Percentiles rank a stretch among this genome's conserved stretches.
phyloP scores from a whole-genome alignment of 2,329 filamentous ascomycete species.

The Alternaria ethzedia region DNA sequence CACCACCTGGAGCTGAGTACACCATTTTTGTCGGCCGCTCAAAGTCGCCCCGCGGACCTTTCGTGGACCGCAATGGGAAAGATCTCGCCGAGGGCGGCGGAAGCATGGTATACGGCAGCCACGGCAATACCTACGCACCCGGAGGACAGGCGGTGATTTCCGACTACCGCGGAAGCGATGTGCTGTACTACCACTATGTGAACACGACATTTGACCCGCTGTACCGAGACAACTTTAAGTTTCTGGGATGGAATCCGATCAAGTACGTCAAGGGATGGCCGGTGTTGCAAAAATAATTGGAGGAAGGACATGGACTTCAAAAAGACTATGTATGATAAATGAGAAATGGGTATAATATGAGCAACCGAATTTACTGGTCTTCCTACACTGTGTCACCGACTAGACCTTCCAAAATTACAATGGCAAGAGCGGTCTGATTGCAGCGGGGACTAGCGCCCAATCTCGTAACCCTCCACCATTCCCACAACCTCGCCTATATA shows the following conservation, averaged over 20 bases:
- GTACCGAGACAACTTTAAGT: background rate
- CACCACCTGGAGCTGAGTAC: conserved; percentile 61
- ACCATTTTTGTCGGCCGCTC: conserved; percentile 67
- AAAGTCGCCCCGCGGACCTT: conserved; percentile 56
- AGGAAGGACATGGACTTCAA: background rate
- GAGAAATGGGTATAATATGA: background rate
- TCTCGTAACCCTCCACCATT: fast-evolving
- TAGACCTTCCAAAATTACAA: too few relatives aligned
- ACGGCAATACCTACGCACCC: conserved; percentile 46
- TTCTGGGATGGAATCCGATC: background rate
- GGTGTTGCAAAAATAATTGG: background rate
- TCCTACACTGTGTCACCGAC: background rate
- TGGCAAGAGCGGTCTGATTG: background rate
- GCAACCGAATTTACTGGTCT: background rate
- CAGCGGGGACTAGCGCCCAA: background rate
- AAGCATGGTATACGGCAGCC: conserved; percentile 62
- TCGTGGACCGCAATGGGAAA: conserved; percentile 41
- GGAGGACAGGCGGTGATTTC: conserved; percentile 25
- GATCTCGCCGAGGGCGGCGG: conserved; percentile 61
- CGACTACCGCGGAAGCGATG: conserved; percentile 9
- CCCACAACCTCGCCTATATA: fast-evolving
- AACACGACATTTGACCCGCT: background rate
- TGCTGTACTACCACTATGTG: conserved; percentile 28
- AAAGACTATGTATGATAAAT: background rate
- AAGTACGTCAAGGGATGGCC: background rate